A percentile compares a stretch with the other conserved stretches of the same genome.
These are phyloP conservation scores for Trametes sanguinea DNA, from an alignment of 768 basidiomycete species.

Conservation along the genomic window DNA sequence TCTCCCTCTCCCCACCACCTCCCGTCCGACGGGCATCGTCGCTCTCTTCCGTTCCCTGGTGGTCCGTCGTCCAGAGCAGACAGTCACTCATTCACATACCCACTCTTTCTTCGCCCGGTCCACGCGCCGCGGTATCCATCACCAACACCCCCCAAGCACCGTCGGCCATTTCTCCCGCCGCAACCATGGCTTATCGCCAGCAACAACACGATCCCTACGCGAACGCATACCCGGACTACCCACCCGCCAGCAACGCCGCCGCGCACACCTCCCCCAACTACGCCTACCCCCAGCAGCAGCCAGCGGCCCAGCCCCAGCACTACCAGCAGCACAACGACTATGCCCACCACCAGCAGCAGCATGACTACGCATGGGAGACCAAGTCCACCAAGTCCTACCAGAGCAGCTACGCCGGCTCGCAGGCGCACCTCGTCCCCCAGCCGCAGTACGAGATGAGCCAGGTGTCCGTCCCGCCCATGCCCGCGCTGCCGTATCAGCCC, in stretches of 20 bases:
- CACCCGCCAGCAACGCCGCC: slow-evolving; percentile 13
- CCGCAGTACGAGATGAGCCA: slow-evolving; percentile 55
- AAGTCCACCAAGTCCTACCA: slow-evolving; percentile 63
- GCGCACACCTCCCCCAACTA: slow-evolving; percentile 17
- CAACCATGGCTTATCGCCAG: slow-evolving; percentile 34
- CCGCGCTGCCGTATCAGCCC: slow-evolving; percentile 50
- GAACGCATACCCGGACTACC: slow-evolving; percentile 26
- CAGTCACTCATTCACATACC: slow-evolving; percentile 19
- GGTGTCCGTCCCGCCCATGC: slow-evolving; percentile 51
- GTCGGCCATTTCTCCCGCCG: background rate
- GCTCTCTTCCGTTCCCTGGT: slow-evolving; percentile 23
- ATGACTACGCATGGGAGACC: slow-evolving; percentile 43
- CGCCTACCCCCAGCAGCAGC: slow-evolving; percentile 21
- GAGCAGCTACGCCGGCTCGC: slow-evolving; percentile 68
- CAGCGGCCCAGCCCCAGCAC: slow-evolving; percentile 8
- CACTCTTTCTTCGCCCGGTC: slow-evolving; percentile 11
- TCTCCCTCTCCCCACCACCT: slow-evolving; percentile 12
- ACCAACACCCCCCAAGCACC: background rate
- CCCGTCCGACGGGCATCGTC: slow-evolving; percentile 17
- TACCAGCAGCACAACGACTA: slow-evolving; percentile 9
- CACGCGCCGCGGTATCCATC: background rate
- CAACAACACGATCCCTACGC: slow-evolving; percentile 31
- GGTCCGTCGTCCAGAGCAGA: slow-evolving; percentile 22
- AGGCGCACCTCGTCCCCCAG: slow-evolving; percentile 64
- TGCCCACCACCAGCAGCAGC: slow-evolving; percentile 21